Base-by-base conservation (phyloP, 371 early-diverging fungal species). In the Mortierella sp. region DNA sequence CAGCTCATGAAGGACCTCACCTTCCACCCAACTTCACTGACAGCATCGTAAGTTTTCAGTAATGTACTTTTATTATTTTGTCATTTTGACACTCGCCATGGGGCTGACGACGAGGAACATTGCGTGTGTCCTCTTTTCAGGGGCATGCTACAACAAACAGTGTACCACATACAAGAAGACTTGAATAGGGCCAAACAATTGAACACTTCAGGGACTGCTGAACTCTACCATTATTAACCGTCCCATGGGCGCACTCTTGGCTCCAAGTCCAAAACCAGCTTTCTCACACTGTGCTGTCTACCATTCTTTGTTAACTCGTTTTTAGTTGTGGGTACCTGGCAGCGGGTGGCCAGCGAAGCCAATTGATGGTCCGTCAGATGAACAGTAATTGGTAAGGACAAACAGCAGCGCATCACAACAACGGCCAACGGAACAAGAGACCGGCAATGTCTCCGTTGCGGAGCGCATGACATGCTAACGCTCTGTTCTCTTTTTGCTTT, bases 281-380 rank as follows among this genome's bases (percentile, higher is more conserved):
- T 26, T 3, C 64, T 26, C 16, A 43, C 73, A 1, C n/a, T 48
- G 34, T 50, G 9, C 44, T 22, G 14, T 40, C 29, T 24, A 19
- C 50, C 79, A 48, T 53, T 52, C 50, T 43, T 48, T 68, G 41
- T 66, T 70, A 43, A 13, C 7, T 2, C 4, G 10, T 29, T 29
- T 29, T 11, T 75, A 92, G 93, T 9, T 87, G 80, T 76, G 96
- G 96, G 0, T 96, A 94, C 74, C 87, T 97, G 43, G 97, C 96
- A 0, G 96, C 94, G 4, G 99, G 97, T 6, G 98, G 99, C 2
- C 96, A 95, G 74, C 89, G 95, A 63, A 93, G 94, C 31, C 97
- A 98, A 79, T 84, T 97, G 64, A 92, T 92, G 58, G 91, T 97
- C 19, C 90, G 93, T 61, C 94, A 95, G 73, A 85, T 96, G 22